A percentile compares a stretch with the other conserved stretches of the same genome.
Evolutionary conservation across 2,329 filamentous ascomycete species (phyloP).

Genomic region (Alternaria dauci): DNA sequence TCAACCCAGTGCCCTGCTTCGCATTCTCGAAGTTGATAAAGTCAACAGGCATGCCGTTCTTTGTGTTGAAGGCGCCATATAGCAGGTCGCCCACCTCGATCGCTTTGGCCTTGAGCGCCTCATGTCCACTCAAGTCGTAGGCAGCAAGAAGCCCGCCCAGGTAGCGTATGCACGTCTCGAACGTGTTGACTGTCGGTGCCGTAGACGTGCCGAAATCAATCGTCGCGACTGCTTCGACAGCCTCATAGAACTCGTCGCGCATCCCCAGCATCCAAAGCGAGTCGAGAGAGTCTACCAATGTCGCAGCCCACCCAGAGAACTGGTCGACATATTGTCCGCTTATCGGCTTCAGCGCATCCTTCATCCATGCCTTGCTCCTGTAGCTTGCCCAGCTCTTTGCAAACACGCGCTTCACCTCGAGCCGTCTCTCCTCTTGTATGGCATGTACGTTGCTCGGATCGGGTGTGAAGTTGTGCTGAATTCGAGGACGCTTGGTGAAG

Average conservation of each 20-base stretch:
- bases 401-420: constrained; percentile 49
- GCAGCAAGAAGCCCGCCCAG: constrained; percentile 50
- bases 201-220: constrained; percentile 56
- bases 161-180: constrained; percentile 59
- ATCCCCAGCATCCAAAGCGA: constrained; percentile 60
- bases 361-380: constrained; percentile 55
- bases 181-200: constrained; percentile 56
- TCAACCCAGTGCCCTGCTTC: constrained; percentile 39
- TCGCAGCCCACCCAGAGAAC: constrained; percentile 60
- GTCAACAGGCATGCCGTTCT: constrained; percentile 55
- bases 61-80: constrained; percentile 58
- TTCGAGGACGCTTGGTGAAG: constrained; percentile 41
- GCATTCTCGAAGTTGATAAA: constrained; percentile 53
- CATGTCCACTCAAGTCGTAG: constrained; percentile 49
- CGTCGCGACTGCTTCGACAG: constrained; percentile 53
- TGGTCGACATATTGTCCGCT: constrained; percentile 50
- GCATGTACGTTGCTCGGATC: constrained; percentile 29
- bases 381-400: constrained; percentile 56
- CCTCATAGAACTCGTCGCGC: constrained; percentile 58
- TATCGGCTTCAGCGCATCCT: constrained; percentile 57
- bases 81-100: constrained; percentile 54
- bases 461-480: constrained; percentile 41
- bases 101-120: constrained; percentile 47
- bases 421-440: constrained; percentile 36
- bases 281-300: constrained; percentile 57